phyloP scores from a whole-genome alignment of 2,329 filamentous ascomycete genomes.

The Aaosphaeria pasadenensis region DNA sequence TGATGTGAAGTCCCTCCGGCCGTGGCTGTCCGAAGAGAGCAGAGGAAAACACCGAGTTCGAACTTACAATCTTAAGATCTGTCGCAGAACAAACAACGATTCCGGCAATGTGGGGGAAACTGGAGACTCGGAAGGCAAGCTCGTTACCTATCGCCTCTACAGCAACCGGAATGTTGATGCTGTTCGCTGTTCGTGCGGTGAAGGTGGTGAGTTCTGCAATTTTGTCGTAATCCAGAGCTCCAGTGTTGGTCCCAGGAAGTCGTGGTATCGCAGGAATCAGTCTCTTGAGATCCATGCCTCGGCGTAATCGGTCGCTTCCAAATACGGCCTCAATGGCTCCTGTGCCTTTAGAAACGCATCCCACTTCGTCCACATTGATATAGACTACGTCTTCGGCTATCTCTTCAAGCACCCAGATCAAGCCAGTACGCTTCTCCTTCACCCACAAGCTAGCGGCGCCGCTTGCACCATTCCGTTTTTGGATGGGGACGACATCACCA shows the following conservation, averaged over 20 bases:
- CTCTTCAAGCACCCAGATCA: conserved; percentile 98
- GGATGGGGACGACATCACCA: conserved; percentile 96
- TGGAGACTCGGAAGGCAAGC: conserved; percentile 78
- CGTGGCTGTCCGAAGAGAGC: conserved; percentile 87
- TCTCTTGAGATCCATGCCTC: conserved; percentile 71
- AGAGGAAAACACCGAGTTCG: conserved; percentile 90
- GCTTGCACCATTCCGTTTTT: conserved; percentile 87
- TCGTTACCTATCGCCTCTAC: conserved; percentile 70
- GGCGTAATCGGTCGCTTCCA: conserved; percentile 65
- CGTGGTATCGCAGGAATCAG: conserved; percentile 81
- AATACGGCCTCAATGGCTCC: conserved; percentile 87
- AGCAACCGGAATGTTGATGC: conserved; percentile 79
- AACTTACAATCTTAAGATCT: conserved; percentile 78
- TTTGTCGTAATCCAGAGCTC: conserved; percentile 74
- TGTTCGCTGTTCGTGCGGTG: conserved; percentile 74
- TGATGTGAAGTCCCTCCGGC: conserved; percentile 77
- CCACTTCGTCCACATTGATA: conserved; percentile 73
- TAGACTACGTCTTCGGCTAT: conserved; percentile 90
- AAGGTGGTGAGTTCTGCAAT: conserved; percentile 73
- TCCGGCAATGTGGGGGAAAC: conserved; percentile 94
- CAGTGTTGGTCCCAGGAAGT: conserved; percentile 67
- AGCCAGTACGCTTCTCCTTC: conserved; percentile 88
- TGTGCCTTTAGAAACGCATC: conserved; percentile 64
- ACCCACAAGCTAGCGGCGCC: conserved; percentile 97
- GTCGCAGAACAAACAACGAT: conserved; percentile 88